phyloP scores from a whole-genome alignment of 1,284 basidiomycete species.

The Gomphus bonarii region DNA sequence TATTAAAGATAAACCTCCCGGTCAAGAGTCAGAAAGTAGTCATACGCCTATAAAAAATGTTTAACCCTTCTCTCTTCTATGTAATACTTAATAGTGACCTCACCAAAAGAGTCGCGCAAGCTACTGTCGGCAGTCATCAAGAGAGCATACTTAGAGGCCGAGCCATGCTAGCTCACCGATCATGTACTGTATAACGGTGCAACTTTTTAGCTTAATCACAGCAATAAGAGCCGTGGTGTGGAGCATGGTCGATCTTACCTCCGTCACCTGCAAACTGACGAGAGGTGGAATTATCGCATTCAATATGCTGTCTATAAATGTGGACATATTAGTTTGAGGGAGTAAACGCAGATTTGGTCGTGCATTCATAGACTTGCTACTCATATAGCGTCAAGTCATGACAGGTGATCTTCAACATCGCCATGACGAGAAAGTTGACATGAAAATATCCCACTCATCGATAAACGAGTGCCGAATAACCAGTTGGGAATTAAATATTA shows the following conservation, averaged over 20 bases:
- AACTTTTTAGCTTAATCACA: background rate
- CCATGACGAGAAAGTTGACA: too few relatives aligned
- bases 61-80: background rate
- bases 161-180: background rate
- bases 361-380: background rate
- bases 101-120: slow-evolving; percentile 6
- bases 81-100: background rate
- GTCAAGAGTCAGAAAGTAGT: slow-evolving; percentile 7
- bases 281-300: background rate
- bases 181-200: slow-evolving; percentile 1
- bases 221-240: background rate
- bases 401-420: too few relatives aligned
- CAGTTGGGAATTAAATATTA: too few relatives aligned
- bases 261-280: background rate
- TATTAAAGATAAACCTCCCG: background rate
- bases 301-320: background rate
- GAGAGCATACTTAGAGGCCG: background rate
- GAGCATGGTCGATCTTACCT: background rate
- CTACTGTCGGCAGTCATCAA: background rate
- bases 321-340: background rate
- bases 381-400: too few relatives aligned
- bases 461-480: too few relatives aligned
- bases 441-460: too few relatives aligned
- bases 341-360: background rate
- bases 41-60: too few relatives aligned